Base-by-base conservation (phyloP, 2,329 filamentous ascomycete species). In the Alternaria metachromatica region DNA sequence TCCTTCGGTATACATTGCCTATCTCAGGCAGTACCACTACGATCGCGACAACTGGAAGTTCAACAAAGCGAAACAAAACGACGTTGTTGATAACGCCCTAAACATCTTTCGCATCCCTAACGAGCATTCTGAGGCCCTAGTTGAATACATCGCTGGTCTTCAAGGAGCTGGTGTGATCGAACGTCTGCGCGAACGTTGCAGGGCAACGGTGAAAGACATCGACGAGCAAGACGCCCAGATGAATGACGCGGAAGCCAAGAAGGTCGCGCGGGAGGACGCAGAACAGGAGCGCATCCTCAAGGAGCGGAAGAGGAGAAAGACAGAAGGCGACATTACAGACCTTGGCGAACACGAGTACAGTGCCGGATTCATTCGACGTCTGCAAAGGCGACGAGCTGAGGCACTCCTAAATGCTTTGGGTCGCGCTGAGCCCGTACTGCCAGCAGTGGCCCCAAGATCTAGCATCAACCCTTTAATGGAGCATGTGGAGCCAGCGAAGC, bases 1-100 rank as follows among this genome's bases (percentile, higher is more conserved):
- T 65, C 81, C 89, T 59, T 85, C 87, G 50, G 87, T 90, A 13
- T 90, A 93, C 62, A 84, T 96, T 15, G 85, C 88, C 57, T 97
- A 97, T 78, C 87, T 97, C 48, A 85, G 85, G 50, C 88, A 90
- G 76, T 97, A 94, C 86, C 86, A 92, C 80, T 86, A 86, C 59
- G 86, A 89, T 64, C 89, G 89, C 62, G 83, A 86, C 10, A 85
- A 84, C 71, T 98, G 95, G 95, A 97, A 97, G 80, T 98, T 97
- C 84, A 97, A 96, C 84, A 97, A 97, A 83, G 94, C 93, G 72
- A 89, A 93, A 76, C 94, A 97, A 80, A 92, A 90, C 58, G 88
- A 92, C 71, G 84, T 97, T 12, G 87, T 97, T 76, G 95, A 96
- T 79, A 89, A 96, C 82, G 82, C 92, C 49, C 92, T 96, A 77